phyloP scores from a whole-genome alignment of 495 filamentous ascomycete genomes.

The Penicillium alfredii region DNA sequence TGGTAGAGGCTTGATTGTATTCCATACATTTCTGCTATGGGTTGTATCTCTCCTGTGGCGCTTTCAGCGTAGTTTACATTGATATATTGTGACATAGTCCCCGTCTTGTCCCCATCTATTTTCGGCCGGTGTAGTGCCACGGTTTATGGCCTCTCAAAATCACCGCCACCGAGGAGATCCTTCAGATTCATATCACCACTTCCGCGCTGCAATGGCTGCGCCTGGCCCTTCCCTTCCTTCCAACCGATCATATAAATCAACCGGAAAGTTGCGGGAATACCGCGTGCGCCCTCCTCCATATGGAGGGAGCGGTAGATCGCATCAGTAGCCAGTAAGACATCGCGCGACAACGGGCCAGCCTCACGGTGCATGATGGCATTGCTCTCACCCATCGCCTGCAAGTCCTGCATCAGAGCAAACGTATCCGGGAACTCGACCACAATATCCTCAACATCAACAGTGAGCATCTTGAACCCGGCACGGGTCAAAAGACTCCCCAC shows the following conservation, averaged over 20 bases:
- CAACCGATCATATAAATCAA: slow-evolving; percentile 98
- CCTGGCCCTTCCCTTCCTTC: slow-evolving; percentile 77
- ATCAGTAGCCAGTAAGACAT: slow-evolving; percentile 83
- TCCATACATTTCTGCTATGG: slow-evolving; percentile 18
- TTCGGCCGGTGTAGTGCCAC: slow-evolving; percentile 14
- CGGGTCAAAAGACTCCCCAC: slow-evolving; percentile 79
- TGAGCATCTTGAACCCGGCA: slow-evolving; percentile 91
- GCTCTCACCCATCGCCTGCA: slow-evolving; percentile 91
- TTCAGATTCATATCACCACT: slow-evolving; percentile 78
- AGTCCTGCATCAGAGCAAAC: slow-evolving; percentile 85
- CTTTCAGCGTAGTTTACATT: slow-evolving; percentile 29
- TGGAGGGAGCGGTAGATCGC: slow-evolving; percentile 85
- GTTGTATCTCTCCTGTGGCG: slow-evolving; percentile 14
- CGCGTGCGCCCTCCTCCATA: slow-evolving; percentile 59
- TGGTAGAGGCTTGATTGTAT: slow-evolving; percentile 28
- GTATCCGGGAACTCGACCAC: slow-evolving; percentile 91
- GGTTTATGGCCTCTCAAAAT: slow-evolving; percentile 32
- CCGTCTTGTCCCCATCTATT: slow-evolving; percentile 5
- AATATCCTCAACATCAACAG: slow-evolving; percentile 96
- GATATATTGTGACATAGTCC: slow-evolving; percentile 25
- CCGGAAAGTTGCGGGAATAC: slow-evolving; percentile 82
- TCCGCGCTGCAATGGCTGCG: slow-evolving; percentile 72
- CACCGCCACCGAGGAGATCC: slow-evolving; percentile 64
- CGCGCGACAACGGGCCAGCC: slow-evolving; percentile 65
- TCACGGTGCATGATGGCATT: slow-evolving; percentile 81